Conservation (phyloP, 345 rosid genomes). For the Trapa incisa region DNA sequence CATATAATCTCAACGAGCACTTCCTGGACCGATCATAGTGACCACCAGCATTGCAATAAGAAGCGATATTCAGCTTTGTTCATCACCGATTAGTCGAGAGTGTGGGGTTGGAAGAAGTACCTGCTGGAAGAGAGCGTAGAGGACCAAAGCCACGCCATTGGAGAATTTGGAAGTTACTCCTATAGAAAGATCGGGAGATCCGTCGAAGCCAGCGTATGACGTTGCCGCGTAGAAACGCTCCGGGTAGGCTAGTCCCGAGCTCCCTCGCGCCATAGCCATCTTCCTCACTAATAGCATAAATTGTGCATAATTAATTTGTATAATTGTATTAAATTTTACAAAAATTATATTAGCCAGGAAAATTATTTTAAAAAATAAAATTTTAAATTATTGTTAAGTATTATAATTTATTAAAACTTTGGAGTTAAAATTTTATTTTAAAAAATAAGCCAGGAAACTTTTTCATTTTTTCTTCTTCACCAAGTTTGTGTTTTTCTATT, state of each 20-base stretch:
- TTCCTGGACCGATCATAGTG: not conserved
- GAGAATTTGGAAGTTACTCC: slow-evolving; percentile 58
- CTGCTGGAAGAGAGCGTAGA: slow-evolving; percentile 88
- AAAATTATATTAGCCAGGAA: too few relatives aligned
- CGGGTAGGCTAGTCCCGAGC: slow-evolving; percentile 67
- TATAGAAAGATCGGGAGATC: slow-evolving; percentile 48
- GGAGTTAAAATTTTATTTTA: too few relatives aligned
- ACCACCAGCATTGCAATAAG: not conserved
- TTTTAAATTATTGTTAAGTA: too few relatives aligned
- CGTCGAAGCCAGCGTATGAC: slow-evolving; percentile 72
- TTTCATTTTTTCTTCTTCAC: too few relatives aligned
- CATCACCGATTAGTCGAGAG: not conserved
- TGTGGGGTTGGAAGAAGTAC: slow-evolving; percentile 16
- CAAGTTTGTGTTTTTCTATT: too few relatives aligned
- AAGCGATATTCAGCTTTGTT: not conserved
- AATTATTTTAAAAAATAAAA: too few relatives aligned
- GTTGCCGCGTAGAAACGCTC: slow-evolving; percentile 97
- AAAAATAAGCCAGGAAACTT: too few relatives aligned
- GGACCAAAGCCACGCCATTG: slow-evolving; percentile 68
- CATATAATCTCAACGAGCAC: not conserved
- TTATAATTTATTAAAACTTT: too few relatives aligned
- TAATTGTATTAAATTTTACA: too few relatives aligned
- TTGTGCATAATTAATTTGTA: too few relatives aligned
- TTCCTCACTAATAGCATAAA: not conserved
- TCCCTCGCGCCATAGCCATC: slow-evolving; percentile 41